Evolutionary conservation across 1,284 basidiomycete genomes (phyloP), one percentile per base, ranked within the genome.

Genomic region (Boletellus deceptivus): DNA sequence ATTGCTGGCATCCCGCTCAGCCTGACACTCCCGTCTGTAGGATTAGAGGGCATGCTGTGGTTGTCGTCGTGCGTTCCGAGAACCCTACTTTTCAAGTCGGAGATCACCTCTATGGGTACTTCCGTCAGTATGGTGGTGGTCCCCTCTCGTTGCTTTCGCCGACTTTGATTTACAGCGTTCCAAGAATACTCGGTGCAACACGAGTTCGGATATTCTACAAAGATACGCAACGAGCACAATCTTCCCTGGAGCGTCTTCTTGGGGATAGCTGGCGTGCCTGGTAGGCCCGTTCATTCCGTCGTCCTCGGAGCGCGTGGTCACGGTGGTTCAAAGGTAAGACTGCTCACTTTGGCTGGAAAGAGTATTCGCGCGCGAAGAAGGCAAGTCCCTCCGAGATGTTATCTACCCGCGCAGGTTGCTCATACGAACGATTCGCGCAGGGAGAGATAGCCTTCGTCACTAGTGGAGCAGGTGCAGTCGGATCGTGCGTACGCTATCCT

Each of bases 231-330:
- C 33, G 42, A 55, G 22, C 1, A 55, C 16, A 34, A 13, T 10
- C 40, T 58, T 3, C 46, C 55, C 31, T 57, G 55, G 50, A 54
- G 48, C 14, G 46, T 42, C n/a, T 58, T 59, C 13, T 17, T 58
- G 2, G 55, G 55, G 11, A 25, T 41, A 27, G 48, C 38, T 1
- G 51, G 49, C 8, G 24, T 57, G 35, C 41, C 57, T 29, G 50
- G 54, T 50, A 46, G 14, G 39, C 35, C 4, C 25, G 6, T 18
- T 42, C 18, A 9, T 4, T 20, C 10, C 4, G 14, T 17, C 27
- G 27, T 29, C 27, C 14, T n/a, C 29, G 16, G 24, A 20, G 16
- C 18, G 17, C 24, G 2, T 10, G 14, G 3, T 24, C 27, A 34
- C 4, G 18, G 9, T 13, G 25, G 17, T 22, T 29, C 2, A n/a